Percentiles rank a stretch among this genome's conserved stretches.
Evolutionary conservation across 2,329 filamentous ascomycete species (phyloP).

Genomic region (Myriosclerotinia duriaeana): DNA sequence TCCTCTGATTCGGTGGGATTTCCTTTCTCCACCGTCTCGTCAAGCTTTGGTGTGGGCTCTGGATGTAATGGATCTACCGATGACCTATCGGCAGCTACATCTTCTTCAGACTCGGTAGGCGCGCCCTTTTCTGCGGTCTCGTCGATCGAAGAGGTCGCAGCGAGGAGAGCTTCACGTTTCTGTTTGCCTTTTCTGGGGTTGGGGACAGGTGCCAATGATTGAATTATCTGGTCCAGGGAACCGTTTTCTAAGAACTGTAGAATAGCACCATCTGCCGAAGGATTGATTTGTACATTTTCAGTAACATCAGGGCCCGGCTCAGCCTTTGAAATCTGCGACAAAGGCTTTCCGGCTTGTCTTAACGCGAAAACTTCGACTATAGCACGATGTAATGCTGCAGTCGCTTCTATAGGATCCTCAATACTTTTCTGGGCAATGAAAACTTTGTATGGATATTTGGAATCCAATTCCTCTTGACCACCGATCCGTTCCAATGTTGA

Average conservation of each 20-base stretch:
- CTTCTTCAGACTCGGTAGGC: slow-evolving; percentile 37
- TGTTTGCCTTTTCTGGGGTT: slow-evolving; percentile 17
- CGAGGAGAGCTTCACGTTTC: slow-evolving; percentile 10
- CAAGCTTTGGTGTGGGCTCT: slow-evolving; percentile 20
- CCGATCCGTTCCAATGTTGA: slow-evolving; percentile 56
- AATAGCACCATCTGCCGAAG: slow-evolving; percentile 28
- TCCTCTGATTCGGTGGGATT: slow-evolving; percentile 36
- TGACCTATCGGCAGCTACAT: slow-evolving; percentile 36
- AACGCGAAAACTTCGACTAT: slow-evolving; percentile 56
- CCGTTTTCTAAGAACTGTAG: slow-evolving; percentile 32
- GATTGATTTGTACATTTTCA: slow-evolving; percentile 35
- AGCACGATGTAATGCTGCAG: slow-evolving; percentile 52
- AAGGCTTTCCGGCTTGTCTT: slow-evolving; percentile 44
- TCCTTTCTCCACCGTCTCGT: slow-evolving; percentile 30
- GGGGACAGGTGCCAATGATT: slow-evolving; percentile 23
- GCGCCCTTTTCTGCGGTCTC: slow-evolving; percentile 31
- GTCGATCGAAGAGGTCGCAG: slow-evolving; percentile 24
- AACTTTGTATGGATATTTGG: slow-evolving; percentile 44
- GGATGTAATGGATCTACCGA: slow-evolving; percentile 31
- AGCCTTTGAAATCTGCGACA: slow-evolving; percentile 29
- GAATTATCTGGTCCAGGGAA: slow-evolving; percentile 28
- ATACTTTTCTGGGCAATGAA: slow-evolving; percentile 44
- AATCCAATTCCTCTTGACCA: slow-evolving; percentile 44
- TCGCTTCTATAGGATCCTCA: slow-evolving; percentile 41
- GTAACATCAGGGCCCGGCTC: slow-evolving; percentile 30